Conservation (phyloP, 2,329 filamentous ascomycete species). For the Nannizziopsis barbatae region DNA sequence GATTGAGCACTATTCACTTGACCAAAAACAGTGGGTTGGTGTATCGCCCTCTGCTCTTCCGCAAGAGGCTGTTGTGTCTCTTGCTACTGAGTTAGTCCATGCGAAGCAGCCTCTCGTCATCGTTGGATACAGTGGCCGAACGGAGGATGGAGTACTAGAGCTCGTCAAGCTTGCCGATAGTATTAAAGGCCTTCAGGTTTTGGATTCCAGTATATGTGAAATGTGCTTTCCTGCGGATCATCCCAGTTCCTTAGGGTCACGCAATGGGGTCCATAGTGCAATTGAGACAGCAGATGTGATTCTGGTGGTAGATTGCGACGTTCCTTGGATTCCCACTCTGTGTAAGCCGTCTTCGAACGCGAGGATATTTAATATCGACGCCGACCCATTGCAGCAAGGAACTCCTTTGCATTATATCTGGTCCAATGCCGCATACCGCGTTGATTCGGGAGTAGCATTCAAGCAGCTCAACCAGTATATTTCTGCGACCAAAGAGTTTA, state of each 20-base stretch:
- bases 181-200: slow-evolving; percentile 40
- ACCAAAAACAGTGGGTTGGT: slow-evolving; percentile 59
- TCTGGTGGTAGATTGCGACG: slow-evolving; percentile 75
- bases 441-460: slow-evolving; percentile 53
- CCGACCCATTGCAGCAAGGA: slow-evolving; percentile 58
- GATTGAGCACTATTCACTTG: slow-evolving; percentile 58
- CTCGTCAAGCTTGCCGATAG: slow-evolving; percentile 39
- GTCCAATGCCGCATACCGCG: slow-evolving; percentile 54
- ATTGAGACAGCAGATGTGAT: slow-evolving; percentile 74
- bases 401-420: slow-evolving; percentile 65
- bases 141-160: slow-evolving; percentile 33
- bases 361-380: slow-evolving; percentile 54
- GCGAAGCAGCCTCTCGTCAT: slow-evolving; percentile 41
- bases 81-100: slow-evolving; percentile 35
- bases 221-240: slow-evolving; percentile 42
- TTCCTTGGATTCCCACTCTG: slow-evolving; percentile 83
- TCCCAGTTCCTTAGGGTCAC: slow-evolving; percentile 54
- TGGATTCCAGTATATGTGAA: slow-evolving; percentile 44
- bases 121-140: slow-evolving; percentile 42
- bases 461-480: slow-evolving; percentile 58
- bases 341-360: slow-evolving; percentile 47
- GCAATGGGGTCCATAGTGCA: slow-evolving; percentile 61
- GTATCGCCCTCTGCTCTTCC: slow-evolving; percentile 56
- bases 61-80: slow-evolving; percentile 34
- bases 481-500: slow-evolving; percentile 35